phyloP scores from a whole-genome alignment of 306 rosid species.

The Cicer chorassanicum region DNA sequence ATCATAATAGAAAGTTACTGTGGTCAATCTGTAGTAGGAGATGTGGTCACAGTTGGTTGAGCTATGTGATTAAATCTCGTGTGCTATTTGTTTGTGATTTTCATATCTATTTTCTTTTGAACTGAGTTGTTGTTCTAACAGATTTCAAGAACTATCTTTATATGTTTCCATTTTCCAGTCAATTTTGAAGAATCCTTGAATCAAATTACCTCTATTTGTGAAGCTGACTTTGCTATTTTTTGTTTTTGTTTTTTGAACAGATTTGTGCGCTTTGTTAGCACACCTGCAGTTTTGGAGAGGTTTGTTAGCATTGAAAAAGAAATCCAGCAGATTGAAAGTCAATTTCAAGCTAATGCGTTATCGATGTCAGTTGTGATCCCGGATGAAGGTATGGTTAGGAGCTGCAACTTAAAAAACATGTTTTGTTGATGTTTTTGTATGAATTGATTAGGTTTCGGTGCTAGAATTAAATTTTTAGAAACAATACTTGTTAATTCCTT shows the following conservation, averaged over 20 bases:
- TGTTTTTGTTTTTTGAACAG: conserved; percentile 37
- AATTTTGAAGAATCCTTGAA: background rate
- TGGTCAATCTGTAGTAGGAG: no score
- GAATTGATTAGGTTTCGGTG: background rate
- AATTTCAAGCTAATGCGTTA: conserved; percentile 54
- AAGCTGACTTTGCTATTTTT: background rate
- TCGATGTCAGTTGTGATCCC: conserved; percentile 41
- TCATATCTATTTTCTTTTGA: no score
- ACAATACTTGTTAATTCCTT: background rate
- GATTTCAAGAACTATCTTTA: background rate
- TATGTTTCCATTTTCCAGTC: conserved; percentile 1
- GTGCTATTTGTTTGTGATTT: no score
- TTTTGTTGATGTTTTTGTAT: conserved; percentile 31
- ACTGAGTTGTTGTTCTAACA: no score
- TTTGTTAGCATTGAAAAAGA: conserved; percentile 67
- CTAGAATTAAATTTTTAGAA: conserved; percentile 29
- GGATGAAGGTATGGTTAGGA: conserved; percentile 49
- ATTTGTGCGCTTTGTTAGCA: conserved; percentile 78
- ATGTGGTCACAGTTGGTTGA: no score
- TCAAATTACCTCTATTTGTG: no score
- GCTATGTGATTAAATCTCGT: no score
- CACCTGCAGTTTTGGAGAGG: conserved; percentile 75
- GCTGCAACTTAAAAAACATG: conserved; percentile 20
- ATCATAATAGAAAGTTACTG: no score
- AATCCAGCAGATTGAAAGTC: conserved; percentile 65